phyloP scores from a whole-genome alignment of 2,329 filamentous ascomycete species.

The Nemania serpens region DNA sequence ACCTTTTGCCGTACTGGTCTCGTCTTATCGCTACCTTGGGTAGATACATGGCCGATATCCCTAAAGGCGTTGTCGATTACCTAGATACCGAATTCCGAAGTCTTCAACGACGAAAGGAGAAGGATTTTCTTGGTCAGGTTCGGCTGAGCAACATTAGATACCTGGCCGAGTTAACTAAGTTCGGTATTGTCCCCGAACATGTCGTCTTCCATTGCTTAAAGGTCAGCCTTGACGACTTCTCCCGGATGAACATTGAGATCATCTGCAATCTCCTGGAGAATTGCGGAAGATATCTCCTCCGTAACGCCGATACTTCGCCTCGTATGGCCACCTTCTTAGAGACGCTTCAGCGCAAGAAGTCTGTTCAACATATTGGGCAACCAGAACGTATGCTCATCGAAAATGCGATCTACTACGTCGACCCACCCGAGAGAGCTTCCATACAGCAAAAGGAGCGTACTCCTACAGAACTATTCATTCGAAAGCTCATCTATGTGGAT shows the following conservation, averaged over 20 bases:
- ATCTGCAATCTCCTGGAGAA: conserved; percentile 96
- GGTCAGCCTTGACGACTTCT: conserved; percentile 96
- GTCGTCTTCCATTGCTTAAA: conserved; percentile 99
- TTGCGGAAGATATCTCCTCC: conserved; percentile 89
- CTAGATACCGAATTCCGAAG: conserved; percentile 97
- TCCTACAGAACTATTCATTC: conserved; percentile 88
- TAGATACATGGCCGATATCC: conserved; percentile 92
- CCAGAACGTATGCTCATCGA: conserved; percentile 98
- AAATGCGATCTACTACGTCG: conserved; percentile 97
- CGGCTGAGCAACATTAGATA: conserved; percentile 96
- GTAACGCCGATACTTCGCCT: conserved; percentile 89
- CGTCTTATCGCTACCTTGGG: conserved; percentile 90
- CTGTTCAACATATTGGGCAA: conserved; percentile 90
- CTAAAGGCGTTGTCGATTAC: conserved; percentile 87
- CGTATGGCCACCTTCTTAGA: conserved; percentile 94
- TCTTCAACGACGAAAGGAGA: conserved; percentile 93
- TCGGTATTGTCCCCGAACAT: conserved; percentile 96
- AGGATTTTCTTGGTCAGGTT: conserved; percentile 94
- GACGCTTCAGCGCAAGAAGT: conserved; percentile 93
- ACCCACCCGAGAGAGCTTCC: conserved; percentile 88
- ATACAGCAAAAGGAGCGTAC: conserved; percentile 97
- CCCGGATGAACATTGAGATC: conserved; percentile 98
- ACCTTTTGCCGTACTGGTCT: conserved; percentile 90
- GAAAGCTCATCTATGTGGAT: conserved; percentile 90
- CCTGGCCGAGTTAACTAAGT: conserved; percentile 95